Percentiles rank a stretch among this genome's conserved stretches.
Evolutionary conservation across 2,329 filamentous ascomycete genomes (phyloP).

Genomic region (Stemphylium vesicarium): DNA sequence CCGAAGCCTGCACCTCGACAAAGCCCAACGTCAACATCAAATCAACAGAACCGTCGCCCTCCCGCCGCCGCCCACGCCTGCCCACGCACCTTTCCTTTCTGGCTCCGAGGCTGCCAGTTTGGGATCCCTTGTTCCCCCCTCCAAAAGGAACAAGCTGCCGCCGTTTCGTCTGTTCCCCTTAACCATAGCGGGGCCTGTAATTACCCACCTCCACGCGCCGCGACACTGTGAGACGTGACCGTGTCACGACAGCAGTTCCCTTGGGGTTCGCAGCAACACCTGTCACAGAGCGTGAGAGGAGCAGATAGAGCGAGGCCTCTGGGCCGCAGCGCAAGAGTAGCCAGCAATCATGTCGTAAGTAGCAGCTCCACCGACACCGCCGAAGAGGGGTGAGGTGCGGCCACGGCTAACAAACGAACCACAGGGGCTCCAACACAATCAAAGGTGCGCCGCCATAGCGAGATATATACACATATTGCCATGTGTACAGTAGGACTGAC

Average conservation of each 20-base stretch:
- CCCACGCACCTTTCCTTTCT: constrained; percentile 5
- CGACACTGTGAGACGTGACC: constrained; percentile 32
- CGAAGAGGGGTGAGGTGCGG: constrained; percentile 12
- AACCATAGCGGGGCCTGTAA: constrained; percentile 40
- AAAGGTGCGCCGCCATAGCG: constrained; percentile 47
- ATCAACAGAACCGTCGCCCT: background rate
- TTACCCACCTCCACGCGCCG: constrained; percentile 37
- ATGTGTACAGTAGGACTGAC: constrained; percentile 31
- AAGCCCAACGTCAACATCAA: constrained; percentile 17
- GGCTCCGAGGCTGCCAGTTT: constrained; percentile 2
- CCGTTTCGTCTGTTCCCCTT: constrained; percentile 37
- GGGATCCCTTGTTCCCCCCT: constrained; percentile 1
- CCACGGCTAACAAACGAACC: constrained; percentile 49
- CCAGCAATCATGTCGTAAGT: constrained; percentile 50
- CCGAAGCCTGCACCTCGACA: constrained; percentile 25
- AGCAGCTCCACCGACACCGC: constrained; percentile 8
- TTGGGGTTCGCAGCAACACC: constrained; percentile 31
- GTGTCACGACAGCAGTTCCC: constrained; percentile 41
- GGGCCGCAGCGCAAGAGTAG: constrained; percentile 41
- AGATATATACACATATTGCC: background rate
- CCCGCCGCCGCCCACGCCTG: background rate
- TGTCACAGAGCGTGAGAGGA: constrained; percentile 25
- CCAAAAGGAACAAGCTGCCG: background rate
- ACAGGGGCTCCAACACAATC: constrained; percentile 54
- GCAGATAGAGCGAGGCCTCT: constrained; percentile 40